Conservation (phyloP, 805 yeast genomes). For the Kodamaea jinghongensis region DNA sequence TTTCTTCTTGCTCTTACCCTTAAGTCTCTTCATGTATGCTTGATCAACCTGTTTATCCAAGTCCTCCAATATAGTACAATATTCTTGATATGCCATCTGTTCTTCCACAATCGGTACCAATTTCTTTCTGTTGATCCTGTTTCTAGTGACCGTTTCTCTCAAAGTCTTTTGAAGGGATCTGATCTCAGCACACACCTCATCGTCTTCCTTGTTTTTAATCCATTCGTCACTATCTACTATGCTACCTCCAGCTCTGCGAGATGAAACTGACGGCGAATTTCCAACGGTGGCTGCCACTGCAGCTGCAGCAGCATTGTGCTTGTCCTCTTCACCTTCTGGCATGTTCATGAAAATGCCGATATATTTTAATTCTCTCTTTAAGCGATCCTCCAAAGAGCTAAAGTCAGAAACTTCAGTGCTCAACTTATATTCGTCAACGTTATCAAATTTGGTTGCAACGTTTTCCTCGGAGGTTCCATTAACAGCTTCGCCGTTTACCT, state of each 20-base stretch:
- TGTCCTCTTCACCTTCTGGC: slow-evolving; percentile 31
- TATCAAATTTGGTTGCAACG: slow-evolving; percentile 35
- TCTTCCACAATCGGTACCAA: slow-evolving; percentile 76
- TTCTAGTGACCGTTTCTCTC: slow-evolving; percentile 56
- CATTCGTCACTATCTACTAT: slow-evolving; percentile 64
- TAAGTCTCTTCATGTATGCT: slow-evolving; percentile 78
- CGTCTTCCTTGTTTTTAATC: slow-evolving; percentile 83
- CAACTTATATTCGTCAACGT: slow-evolving; percentile 36
- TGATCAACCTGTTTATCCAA: slow-evolving; percentile 96
- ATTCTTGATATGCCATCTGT: slow-evolving; percentile 94
- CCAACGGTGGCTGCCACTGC: slow-evolving; percentile 19
- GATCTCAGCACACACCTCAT: slow-evolving; percentile 85
- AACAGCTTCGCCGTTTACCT: slow-evolving; percentile 1
- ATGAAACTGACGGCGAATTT: slow-evolving; percentile 1
- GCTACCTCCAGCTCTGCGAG: slow-evolving; percentile 14
- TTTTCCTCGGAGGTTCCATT: slow-evolving; percentile 24
- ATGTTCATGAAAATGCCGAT: slow-evolving; percentile 83
- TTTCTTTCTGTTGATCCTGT: slow-evolving; percentile 62
- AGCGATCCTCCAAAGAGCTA: slow-evolving; percentile 77
- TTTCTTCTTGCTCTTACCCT: slow-evolving; percentile 67
- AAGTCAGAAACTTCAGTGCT: slow-evolving; percentile 61
- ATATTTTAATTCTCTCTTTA: slow-evolving; percentile 82
- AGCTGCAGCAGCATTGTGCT: slow-evolving; percentile 22
- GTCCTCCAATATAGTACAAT: slow-evolving; percentile 83
- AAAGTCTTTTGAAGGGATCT: slow-evolving; percentile 70